These are phyloP conservation scores for Cercophora samala DNA, from an alignment of 495 filamentous ascomycete species.

Conservation along the genomic window DNA sequence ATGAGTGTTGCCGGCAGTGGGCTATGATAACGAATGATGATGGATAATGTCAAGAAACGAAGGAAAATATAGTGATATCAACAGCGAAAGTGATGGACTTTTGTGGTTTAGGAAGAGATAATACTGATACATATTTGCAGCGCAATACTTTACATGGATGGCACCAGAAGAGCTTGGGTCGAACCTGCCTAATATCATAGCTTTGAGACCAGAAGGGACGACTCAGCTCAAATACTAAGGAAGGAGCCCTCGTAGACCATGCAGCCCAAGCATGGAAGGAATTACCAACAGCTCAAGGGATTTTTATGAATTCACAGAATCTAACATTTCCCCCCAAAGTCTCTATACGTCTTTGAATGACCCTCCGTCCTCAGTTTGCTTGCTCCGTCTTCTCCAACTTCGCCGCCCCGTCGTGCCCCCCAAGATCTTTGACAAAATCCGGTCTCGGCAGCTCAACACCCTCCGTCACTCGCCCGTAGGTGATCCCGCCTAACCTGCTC, in stretches of 20 bases:
- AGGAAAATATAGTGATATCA: not conserved
- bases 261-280: no score
- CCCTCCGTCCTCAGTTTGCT: not conserved
- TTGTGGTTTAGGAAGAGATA: not conserved
- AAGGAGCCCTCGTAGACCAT: no score
- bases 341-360: not conserved
- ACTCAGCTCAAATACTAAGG: no score
- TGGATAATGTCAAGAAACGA: not conserved
- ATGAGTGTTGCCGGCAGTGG: not conserved
- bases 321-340: no score
- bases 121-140: not conserved
- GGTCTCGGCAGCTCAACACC: constrained; percentile 76
- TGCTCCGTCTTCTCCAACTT: constrained; percentile 28
- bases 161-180: not conserved
- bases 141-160: not conserved
- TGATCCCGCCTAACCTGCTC: constrained; percentile 77
- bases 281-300: no score
- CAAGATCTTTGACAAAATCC: constrained; percentile 54
- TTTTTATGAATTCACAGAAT: no score
- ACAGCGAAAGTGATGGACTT: not conserved
- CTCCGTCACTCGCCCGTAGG: constrained; percentile 68
- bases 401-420: constrained; percentile 37
- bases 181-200: not conserved
- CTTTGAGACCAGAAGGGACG: not conserved
- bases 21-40: not conserved